Evolutionary conservation across 345 rosid species (phyloP).

Genomic region (Hibiscus syriacus): DNA sequence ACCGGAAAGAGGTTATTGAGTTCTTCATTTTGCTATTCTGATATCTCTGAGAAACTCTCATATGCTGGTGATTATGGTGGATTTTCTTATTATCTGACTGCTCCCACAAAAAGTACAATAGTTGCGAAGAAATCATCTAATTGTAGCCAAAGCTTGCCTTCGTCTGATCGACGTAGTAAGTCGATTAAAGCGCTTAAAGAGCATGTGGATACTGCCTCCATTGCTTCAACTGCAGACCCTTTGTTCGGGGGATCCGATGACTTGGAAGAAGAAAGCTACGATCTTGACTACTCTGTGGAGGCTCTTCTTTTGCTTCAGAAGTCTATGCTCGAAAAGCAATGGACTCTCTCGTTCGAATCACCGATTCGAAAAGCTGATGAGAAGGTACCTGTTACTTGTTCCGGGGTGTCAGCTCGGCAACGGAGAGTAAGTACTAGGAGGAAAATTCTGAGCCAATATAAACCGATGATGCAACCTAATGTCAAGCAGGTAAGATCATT

Average conservation of each 20-base stretch:
- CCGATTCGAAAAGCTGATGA: conserved; percentile 20
- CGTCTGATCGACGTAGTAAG: conserved; percentile 20
- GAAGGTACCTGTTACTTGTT: conserved; percentile 53
- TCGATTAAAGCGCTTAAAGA: not conserved
- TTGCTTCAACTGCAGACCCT: not conserved
- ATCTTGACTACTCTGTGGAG: not conserved
- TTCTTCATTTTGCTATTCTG: conserved; percentile 26
- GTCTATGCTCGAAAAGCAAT: not conserved
- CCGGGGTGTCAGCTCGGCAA: conserved; percentile 77
- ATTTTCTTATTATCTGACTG: conserved; percentile 27
- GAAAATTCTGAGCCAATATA: conserved; percentile 31
- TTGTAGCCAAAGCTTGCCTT: conserved; percentile 36
- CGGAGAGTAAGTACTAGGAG: conserved; percentile 53
- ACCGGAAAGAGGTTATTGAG: conserved; percentile 70
- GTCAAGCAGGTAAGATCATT: not conserved
- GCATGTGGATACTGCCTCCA: not conserved
- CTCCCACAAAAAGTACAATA: conserved; percentile 32
- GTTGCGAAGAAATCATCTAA: conserved; percentile 45
- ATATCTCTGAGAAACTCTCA: conserved; percentile 1
- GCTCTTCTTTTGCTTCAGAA: conserved; percentile 14
- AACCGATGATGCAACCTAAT: conserved; percentile 3
- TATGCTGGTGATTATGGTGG: conserved; percentile 45
- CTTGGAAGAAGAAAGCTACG: not conserved
- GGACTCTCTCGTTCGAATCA: not conserved
- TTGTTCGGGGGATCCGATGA: not conserved